Evolutionary conservation across 768 basidiomycete genomes (phyloP).

Genomic region (Boletus barrowsii): DNA sequence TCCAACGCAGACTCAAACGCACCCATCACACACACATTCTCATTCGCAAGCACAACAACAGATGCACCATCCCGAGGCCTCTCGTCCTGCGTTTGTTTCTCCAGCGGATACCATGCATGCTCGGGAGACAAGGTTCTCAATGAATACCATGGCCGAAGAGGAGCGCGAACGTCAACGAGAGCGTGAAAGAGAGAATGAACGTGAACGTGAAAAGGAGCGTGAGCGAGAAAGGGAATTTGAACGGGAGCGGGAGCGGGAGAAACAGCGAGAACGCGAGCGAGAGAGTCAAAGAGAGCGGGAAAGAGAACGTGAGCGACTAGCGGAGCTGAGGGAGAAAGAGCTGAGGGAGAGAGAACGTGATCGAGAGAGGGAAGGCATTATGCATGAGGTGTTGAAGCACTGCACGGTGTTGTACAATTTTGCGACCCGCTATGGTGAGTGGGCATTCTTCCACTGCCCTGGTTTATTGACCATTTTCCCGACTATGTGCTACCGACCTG

Average conservation of each 20-base stretch:
- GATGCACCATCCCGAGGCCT: constrained; percentile 23
- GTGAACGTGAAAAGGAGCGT: constrained; percentile 17
- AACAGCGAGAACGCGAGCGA: constrained; percentile 19
- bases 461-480: background rate
- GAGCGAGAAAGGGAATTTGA: constrained; percentile 24
- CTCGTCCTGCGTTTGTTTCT: constrained; percentile 25
- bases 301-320: constrained; percentile 23
- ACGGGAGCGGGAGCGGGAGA: constrained; percentile 17
- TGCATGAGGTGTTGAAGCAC: constrained; percentile 38
- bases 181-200: constrained; percentile 20
- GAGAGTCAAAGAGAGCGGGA: constrained; percentile 23
- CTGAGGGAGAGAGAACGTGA: constrained; percentile 24
- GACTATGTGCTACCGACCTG: constrained; percentile 1
- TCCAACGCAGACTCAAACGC: constrained; percentile 18
- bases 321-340: constrained; percentile 20
- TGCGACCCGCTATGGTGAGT: constrained; percentile 63
- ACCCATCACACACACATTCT: constrained; percentile 26
- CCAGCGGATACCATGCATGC: constrained; percentile 30
- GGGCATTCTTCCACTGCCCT: background rate
- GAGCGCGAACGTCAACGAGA: constrained; percentile 24
- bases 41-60: constrained; percentile 28
- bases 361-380: constrained; percentile 20
- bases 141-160: constrained; percentile 9
- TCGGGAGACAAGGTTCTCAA: constrained; percentile 17
- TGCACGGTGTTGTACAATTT: constrained; percentile 62